Evolutionary conservation across 257 asterid species (phyloP).

Genomic region (Solanum arcanum): DNA sequence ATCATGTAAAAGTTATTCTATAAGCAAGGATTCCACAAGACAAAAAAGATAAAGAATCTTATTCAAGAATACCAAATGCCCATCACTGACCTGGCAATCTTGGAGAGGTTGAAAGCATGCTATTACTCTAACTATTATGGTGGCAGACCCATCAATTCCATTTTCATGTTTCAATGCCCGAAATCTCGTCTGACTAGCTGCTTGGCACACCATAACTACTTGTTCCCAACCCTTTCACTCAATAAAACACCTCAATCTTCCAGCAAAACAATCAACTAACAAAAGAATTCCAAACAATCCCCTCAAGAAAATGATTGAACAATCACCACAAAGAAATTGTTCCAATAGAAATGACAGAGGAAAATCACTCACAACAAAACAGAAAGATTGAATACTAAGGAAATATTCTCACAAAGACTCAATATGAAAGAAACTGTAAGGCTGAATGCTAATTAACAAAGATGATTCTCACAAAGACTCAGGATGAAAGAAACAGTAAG

Average conservation of each 20-base stretch:
- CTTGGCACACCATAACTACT: slow-evolving; percentile 99
- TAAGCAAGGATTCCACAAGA: background rate
- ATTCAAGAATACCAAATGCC: background rate
- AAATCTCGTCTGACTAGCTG: slow-evolving; percentile 96
- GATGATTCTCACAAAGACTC: background rate
- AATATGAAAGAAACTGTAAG: background rate
- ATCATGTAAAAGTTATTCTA: background rate
- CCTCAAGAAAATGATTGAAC: background rate
- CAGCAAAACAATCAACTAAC: slow-evolving; percentile 2
- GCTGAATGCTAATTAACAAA: background rate
- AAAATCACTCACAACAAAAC: background rate
- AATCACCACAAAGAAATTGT: background rate
- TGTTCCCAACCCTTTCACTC: slow-evolving; percentile 37
- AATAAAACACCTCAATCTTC: slow-evolving; percentile 17
- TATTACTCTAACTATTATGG: slow-evolving; percentile 88
- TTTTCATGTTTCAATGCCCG: slow-evolving; percentile 87
- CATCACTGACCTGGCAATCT: slow-evolving; percentile 80
- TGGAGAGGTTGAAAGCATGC: slow-evolving; percentile 98
- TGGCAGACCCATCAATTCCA: slow-evolving; percentile 81
- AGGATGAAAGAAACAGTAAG: background rate
- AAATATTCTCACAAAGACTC: background rate
- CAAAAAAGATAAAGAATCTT: background rate
- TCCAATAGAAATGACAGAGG: background rate
- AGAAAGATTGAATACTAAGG: background rate
- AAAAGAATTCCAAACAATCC: background rate